phyloP scores from a whole-genome alignment of 257 asterid genomes.

The Nicotiana attenuata region DNA sequence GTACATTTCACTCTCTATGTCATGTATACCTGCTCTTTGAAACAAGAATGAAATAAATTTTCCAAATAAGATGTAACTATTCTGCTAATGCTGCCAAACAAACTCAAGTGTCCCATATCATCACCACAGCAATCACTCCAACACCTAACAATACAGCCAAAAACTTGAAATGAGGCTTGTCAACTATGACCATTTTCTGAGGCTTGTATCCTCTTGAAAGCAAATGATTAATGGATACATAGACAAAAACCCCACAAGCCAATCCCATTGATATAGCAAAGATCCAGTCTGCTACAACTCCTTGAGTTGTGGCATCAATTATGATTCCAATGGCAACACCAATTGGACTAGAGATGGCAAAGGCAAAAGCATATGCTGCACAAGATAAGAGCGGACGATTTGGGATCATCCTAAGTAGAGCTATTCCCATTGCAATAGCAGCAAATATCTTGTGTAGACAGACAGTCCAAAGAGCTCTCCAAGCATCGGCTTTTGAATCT shows the following conservation, averaged over 20 bases:
- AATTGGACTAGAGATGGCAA: slow-evolving; percentile 77
- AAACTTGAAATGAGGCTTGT: slow-evolving; percentile 48
- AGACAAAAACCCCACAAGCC: slow-evolving; percentile 84
- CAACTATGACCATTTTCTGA: slow-evolving; percentile 28
- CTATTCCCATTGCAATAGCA: slow-evolving; percentile 92
- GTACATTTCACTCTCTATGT: neutral
- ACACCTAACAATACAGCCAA: slow-evolving; percentile 68
- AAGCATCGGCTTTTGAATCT: slow-evolving; percentile 66
- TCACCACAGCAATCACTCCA: slow-evolving; percentile 80
- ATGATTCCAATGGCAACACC: slow-evolving; percentile 80
- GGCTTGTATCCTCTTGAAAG: slow-evolving; percentile 68
- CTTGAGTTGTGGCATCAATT: slow-evolving; percentile 77
- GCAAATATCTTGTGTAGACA: slow-evolving; percentile 84
- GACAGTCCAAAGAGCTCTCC: slow-evolving; percentile 91
- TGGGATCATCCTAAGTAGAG: slow-evolving; percentile 88
- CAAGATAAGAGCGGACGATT: slow-evolving; percentile 70
- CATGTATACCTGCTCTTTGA: neutral
- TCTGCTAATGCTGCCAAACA: neutral
- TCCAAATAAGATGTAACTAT: neutral
- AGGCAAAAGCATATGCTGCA: slow-evolving; percentile 71
- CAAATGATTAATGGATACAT: slow-evolving; percentile 75
- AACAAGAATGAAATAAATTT: neutral
- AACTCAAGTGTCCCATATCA: slow-evolving; percentile 85
- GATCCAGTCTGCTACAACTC: slow-evolving; percentile 74
- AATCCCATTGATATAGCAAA: slow-evolving; percentile 84